phyloP scores from a whole-genome alignment of 139 green algal species.

The Raphidocelis subcapitata region DNA sequence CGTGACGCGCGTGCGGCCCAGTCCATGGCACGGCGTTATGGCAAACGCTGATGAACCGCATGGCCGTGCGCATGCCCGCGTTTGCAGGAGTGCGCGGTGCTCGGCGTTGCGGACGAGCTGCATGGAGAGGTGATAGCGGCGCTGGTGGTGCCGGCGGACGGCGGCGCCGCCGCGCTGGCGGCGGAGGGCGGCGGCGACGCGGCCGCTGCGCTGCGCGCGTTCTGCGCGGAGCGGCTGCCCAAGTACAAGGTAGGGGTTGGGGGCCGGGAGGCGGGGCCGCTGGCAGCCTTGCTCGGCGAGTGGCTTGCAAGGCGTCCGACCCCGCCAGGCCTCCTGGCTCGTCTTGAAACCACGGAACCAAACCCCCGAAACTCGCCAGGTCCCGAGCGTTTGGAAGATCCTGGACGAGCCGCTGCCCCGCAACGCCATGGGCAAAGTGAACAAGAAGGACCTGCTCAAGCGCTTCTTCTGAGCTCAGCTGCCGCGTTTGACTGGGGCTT shows the following conservation, averaged over 20 bases:
- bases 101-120: conserved; percentile 78
- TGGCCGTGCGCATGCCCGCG: too few species aligned
- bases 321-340: too few species aligned
- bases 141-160: conserved; percentile 37
- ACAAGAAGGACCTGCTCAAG: conserved; percentile 67
- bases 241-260: conserved; percentile 55
- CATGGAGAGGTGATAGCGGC: conserved; percentile 77
- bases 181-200: background rate
- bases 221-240: conserved; percentile 45
- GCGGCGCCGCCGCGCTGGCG: background rate
- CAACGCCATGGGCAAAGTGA: conserved; percentile 98
- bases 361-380: background rate
- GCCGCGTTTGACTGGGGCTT: too few species aligned
- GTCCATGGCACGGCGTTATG: too few species aligned
- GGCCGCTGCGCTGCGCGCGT: conserved; percentile 3
- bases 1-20: too few species aligned
- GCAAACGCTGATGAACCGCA: too few species aligned
- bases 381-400: conserved; percentile 9
- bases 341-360: too few species aligned
- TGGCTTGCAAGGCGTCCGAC: too few species aligned
- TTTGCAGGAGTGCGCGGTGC: conserved; percentile 79
- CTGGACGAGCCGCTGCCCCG: conserved; percentile 60
- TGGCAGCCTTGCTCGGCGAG: too few species aligned
- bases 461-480: conserved; percentile 25
- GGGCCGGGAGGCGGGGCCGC: too few species aligned